A percentile compares a stretch with the other conserved stretches of the same genome.
phyloP scores from a whole-genome alignment of 2,329 filamentous ascomycete species.

The Botrytis deweyae region DNA sequence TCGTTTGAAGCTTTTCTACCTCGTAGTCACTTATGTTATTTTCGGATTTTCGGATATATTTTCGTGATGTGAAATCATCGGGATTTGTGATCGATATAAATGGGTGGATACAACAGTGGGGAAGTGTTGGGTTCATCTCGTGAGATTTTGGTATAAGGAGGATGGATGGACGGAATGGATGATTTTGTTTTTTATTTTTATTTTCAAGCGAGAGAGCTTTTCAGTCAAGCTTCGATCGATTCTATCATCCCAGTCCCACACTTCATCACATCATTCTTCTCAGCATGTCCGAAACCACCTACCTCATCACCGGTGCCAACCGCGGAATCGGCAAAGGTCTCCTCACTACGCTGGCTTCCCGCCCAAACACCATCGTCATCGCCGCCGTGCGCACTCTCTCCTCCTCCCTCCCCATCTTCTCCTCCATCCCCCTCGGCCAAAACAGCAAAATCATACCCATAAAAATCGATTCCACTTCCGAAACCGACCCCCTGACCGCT shows the following conservation, averaged over 20 bases:
- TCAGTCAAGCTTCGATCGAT: background rate
- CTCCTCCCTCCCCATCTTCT: constrained; percentile 36
- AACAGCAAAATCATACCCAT: constrained; percentile 38
- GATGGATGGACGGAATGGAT: background rate
- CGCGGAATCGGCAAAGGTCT: constrained; percentile 40
- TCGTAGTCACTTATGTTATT: background rate
- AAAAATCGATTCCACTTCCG: background rate
- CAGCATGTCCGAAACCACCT: constrained; percentile 49
- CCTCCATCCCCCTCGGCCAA: constrained; percentile 25
- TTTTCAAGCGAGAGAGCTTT: background rate
- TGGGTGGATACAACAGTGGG: background rate
- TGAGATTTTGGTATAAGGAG: background rate
- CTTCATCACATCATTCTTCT: background rate
- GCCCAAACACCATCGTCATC: constrained; percentile 43
- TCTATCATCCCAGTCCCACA: background rate
- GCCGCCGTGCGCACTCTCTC: constrained; percentile 41
- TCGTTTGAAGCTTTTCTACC: background rate
- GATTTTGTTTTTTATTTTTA: background rate
- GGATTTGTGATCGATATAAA: background rate
- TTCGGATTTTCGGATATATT: background rate
- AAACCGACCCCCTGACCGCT: constrained; percentile 36
- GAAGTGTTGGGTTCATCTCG: too few species aligned
- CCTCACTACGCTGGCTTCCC: constrained; percentile 38
- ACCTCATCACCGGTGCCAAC: constrained; percentile 30
- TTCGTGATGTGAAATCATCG: background rate